These are phyloP conservation scores for Synchytrium microbalum DNA, from an alignment of 371 early-diverging fungal species.

Conservation along the genomic window DNA sequence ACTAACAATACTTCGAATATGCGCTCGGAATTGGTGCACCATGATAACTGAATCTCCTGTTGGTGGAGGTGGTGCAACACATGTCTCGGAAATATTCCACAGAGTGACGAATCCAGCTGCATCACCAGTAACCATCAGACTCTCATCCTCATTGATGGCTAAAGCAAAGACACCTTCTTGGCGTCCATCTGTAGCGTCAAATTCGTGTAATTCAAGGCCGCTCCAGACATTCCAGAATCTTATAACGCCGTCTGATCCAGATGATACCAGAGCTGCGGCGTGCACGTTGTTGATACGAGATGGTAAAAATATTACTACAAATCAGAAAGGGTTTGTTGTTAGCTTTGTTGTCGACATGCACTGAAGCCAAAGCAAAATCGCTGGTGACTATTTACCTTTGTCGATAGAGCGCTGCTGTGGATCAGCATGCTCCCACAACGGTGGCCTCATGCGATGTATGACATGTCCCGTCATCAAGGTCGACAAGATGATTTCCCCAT, in stretches of 20 bases:
- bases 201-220: slow-evolving; percentile 21
- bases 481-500: slow-evolving; percentile 37
- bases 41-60: slow-evolving; percentile 8
- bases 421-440: slow-evolving; percentile 18
- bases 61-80: slow-evolving; percentile 6
- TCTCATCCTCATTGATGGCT: slow-evolving; percentile 21
- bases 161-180: slow-evolving; percentile 35
- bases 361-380: background rate
- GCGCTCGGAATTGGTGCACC: slow-evolving; percentile 28
- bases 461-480: slow-evolving; percentile 33
- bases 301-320: slow-evolving; percentile 28
- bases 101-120: slow-evolving; percentile 25
- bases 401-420: slow-evolving; percentile 10
- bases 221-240: slow-evolving; percentile 36
- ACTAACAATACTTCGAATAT: slow-evolving; percentile 22
- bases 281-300: slow-evolving; percentile 10
- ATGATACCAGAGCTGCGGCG: slow-evolving; percentile 28
- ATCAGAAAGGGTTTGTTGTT: no score
- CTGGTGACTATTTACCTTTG: slow-evolving; percentile 9
- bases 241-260: slow-evolving; percentile 38
- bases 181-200: slow-evolving; percentile 18
- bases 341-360: no score
- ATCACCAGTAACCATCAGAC: slow-evolving; percentile 30
- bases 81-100: slow-evolving; percentile 29
- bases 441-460: slow-evolving; percentile 22